A percentile compares a stretch with the other conserved stretches of the same genome.
These are phyloP conservation scores for Fraxinus platypoda DNA, from an alignment of 305 asterid species.

Conservation along the genomic window DNA sequence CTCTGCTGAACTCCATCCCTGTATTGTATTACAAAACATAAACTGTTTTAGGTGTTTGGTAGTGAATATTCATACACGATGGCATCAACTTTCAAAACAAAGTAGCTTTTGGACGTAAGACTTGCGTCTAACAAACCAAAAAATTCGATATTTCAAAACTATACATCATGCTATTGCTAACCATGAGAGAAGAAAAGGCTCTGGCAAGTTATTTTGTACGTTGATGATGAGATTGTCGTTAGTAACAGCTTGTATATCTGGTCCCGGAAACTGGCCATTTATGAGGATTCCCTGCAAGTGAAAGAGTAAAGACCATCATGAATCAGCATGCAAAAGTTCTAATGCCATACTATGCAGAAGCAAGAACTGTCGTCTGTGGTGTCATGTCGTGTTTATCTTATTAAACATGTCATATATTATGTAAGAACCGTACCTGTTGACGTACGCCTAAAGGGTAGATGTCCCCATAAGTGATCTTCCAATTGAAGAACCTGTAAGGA, in stretches of 20 bases:
- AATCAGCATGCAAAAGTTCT: neutral
- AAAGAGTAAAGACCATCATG: neutral
- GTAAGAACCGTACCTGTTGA: constrained; percentile 47
- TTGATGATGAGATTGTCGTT: constrained; percentile 71
- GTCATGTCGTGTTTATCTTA: neutral
- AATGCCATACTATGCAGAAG: neutral
- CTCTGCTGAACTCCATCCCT: constrained; percentile 76
- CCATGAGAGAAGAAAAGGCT: constrained; percentile 82
- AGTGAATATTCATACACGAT: neutral
- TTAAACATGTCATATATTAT: neutral
- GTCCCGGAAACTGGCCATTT: constrained; percentile 80
- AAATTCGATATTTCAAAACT: no score
- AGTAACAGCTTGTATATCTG: constrained; percentile 57
- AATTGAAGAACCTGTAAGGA: constrained; percentile 56
- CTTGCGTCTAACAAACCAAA: neutral
- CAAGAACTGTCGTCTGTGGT: neutral
- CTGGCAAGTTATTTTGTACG: constrained; percentile 57
- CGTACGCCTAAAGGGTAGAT: constrained; percentile 59
- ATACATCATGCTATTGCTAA: constrained; percentile 1
- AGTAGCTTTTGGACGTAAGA: neutral
- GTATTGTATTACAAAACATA: neutral
- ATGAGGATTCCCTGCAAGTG: constrained; percentile 59
- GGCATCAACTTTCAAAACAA: neutral
- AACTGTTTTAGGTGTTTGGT: neutral
- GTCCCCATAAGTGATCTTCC: constrained; percentile 59